Evolutionary conservation across 257 asterid species (phyloP), one percentile per base, ranked within the genome.

Genomic region (Jasminum sambac): DNA sequence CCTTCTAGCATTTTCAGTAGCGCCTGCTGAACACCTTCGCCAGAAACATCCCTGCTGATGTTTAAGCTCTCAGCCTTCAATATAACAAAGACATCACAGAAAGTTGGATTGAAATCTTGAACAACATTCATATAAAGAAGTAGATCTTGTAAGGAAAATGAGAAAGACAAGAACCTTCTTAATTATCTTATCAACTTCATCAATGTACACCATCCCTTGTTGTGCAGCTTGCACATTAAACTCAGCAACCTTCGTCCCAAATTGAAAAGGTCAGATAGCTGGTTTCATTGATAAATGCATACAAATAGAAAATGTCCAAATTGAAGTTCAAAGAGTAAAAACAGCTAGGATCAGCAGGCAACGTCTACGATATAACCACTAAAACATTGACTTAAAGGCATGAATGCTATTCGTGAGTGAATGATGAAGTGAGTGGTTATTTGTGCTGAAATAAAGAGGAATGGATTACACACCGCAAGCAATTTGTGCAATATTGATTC

Each of bases 11-110:
- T 92, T 83, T 92, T 92, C 80, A 92, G 90, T 61, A 92, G 82
- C 24, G 98, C 96, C 83, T 92, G 96, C 90, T 89, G 96, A 79
- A 92, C 98, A 68, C 98, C 98, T 79, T 92, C 98, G 63, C 98
- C 96, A 23, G 98, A 92, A 76, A 92, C 98, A 80, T 92, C 96
- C 79, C 98, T 87, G 91, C 98, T 88, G 76, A 85, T 80, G 83
- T 89, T 92, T 70, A 84, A 48, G 87, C 95, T 92, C 88, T 92
- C 98, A 46, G 96, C 95, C 98, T 92, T 77, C 59, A 62, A 63
- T 63, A 60, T 63, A 79, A 68, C 63, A 78, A 70, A 80, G 79
- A 69, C 72, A 66, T 44, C 50, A 46, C 52, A 71, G 64, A 41
- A 73, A 67, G 41, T 39, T 48, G 66, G 68, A 48, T 67, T 71